Evolutionary conservation across 129 eudicot species (phyloP).

Genomic region (Gnaphalium uliginosum): DNA sequence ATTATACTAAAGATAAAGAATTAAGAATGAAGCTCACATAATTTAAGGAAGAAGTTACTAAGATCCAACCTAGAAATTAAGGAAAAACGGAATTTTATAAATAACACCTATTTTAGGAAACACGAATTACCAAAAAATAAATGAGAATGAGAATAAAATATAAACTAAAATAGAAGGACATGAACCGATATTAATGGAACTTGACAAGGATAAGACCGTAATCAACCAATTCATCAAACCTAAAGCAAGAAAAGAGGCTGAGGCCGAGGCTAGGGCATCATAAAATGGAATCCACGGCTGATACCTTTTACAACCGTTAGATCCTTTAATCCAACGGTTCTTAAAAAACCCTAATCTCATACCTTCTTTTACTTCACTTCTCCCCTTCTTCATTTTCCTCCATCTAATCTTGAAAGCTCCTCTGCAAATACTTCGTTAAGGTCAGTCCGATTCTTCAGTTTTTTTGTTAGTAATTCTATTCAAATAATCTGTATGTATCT

Average conservation of each 20-base stretch:
- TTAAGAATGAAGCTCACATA: neutral
- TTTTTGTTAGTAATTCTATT: neutral
- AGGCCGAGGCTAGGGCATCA: conserved; percentile 37
- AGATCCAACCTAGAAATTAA: neutral
- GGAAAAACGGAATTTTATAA: neutral
- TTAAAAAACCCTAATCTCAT: conserved; percentile 35
- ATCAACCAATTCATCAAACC: conserved; percentile 19
- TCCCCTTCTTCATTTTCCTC: conserved; percentile 38
- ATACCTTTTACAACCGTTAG: conserved; percentile 31
- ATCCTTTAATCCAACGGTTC: conserved; percentile 29
- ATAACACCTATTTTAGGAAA: neutral
- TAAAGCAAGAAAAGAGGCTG: conserved; percentile 8
- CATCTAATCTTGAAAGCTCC: conserved; percentile 13
- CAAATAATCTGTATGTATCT: neutral
- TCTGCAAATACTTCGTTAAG: conserved; percentile 26
- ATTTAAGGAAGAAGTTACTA: neutral
- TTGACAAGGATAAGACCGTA: conserved; percentile 27
- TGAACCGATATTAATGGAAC: conserved; percentile 15
- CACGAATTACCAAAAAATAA: neutral
- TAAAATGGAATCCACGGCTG: conserved; percentile 28
- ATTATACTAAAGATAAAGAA: too few species aligned
- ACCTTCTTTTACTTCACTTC: conserved; percentile 26
- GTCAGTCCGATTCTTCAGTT: neutral
- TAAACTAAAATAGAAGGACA: neutral
- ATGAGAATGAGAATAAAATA: neutral